Conservation (phyloP, 306 rosid genomes). For the Sophora flavescens region DNA sequence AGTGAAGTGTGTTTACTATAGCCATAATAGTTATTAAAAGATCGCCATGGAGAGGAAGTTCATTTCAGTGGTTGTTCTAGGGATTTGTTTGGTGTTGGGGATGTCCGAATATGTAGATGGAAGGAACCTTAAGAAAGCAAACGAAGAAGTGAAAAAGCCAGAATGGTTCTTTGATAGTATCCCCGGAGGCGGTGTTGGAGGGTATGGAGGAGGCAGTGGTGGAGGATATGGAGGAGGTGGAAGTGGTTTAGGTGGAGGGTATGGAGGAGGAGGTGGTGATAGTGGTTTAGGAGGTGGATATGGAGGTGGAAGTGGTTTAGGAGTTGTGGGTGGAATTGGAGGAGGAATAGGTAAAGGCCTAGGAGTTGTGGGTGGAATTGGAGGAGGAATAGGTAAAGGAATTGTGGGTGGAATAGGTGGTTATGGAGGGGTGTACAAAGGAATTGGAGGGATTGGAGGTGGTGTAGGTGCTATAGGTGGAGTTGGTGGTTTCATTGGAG, state of each 20-base stretch:
- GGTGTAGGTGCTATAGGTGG: constrained; percentile 45
- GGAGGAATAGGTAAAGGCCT: constrained; percentile 40
- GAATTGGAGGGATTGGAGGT: constrained; percentile 44
- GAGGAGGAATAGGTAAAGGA: constrained; percentile 3
- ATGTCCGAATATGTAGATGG: constrained; percentile 48
- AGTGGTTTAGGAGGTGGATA: constrained; percentile 37
- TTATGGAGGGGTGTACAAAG: constrained; percentile 34
- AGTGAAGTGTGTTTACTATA: constrained; percentile 26
- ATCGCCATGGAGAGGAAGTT: constrained; percentile 52
- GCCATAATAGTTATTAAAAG: background rate
- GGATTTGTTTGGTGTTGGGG: constrained; percentile 50
- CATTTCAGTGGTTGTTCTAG: constrained; percentile 44
- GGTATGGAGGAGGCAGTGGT: background rate
- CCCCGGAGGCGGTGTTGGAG: constrained; percentile 33
- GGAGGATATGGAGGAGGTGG: background rate
- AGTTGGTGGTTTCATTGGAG: constrained; percentile 38
- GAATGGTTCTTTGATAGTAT: constrained; percentile 49
- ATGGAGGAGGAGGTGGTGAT: background rate
- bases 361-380: constrained; percentile 18
- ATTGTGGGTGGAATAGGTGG: constrained; percentile 46
- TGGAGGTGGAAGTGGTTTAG: constrained; percentile 39
- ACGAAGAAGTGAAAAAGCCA: constrained; percentile 56
- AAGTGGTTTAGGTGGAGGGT: constrained; percentile 35
- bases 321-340: constrained; percentile 46
- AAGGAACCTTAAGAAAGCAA: constrained; percentile 50